Percentiles rank a stretch among this genome's conserved stretches.
phyloP scores from a whole-genome alignment of 352 stramenopile species.

The Blastocystis sp. region DNA sequence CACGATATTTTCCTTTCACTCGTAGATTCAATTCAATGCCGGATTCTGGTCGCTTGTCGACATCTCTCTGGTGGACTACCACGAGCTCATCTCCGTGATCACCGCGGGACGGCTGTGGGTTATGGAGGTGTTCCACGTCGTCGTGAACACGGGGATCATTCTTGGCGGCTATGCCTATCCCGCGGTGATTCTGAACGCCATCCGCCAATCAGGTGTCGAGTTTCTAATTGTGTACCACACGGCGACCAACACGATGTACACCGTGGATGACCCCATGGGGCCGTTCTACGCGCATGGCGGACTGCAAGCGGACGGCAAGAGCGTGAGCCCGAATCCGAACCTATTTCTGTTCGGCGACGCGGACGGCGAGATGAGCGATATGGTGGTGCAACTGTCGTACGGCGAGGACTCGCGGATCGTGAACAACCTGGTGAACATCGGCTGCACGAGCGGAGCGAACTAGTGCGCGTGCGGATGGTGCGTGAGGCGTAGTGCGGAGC shows the following conservation, averaged over 20 bases:
- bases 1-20: neutral
- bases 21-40: constrained; percentile 24
- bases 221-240: constrained; percentile 27
- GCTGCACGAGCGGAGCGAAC: neutral
- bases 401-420: neutral
- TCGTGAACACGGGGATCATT: constrained; percentile 25
- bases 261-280: neutral
- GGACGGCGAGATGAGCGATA: neutral
- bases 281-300: constrained; percentile 21
- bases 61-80: neutral
- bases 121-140: constrained; percentile 5
- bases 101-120: constrained; percentile 26
- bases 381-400: neutral
- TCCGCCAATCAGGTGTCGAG: constrained; percentile 1
- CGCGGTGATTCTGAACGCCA: neutral
- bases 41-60: constrained; percentile 19
- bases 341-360: too few species aligned
- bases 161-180: constrained; percentile 25
- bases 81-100: constrained; percentile 26
- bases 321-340: neutral
- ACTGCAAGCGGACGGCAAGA: neutral
- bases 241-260: neutral
- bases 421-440: neutral
- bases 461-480: neutral
- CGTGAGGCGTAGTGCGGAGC: neutral